A percentile compares a stretch with the other conserved stretches of the same genome.
Conservation (phyloP, 352 stramenopile species). For the Globisporangium paddicum region DNA sequence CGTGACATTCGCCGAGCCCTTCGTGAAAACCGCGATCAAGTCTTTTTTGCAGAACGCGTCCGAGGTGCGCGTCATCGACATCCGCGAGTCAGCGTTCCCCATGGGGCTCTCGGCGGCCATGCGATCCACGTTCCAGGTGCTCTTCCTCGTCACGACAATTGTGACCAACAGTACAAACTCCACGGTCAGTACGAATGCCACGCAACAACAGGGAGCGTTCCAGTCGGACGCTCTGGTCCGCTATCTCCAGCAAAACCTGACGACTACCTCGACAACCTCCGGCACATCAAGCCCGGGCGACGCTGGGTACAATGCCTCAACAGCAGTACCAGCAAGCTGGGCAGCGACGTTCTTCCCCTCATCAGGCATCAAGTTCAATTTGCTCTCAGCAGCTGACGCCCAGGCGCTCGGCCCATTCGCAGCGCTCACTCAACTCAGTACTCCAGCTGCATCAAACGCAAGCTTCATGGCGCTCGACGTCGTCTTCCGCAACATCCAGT, state of each 20-base stretch:
- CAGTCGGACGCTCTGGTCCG: neutral
- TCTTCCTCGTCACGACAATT: constrained; percentile 15
- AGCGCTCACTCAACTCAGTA: constrained; percentile 4
- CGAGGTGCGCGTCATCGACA: constrained; percentile 20
- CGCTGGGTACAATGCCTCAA: neutral
- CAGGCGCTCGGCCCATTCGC: constrained; percentile 19
- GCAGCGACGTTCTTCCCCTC: neutral
- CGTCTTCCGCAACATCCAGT: constrained; percentile 37
- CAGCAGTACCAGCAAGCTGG: neutral
- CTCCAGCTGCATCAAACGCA: neutral
- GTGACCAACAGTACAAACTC: neutral
- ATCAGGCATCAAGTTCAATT: constrained; percentile 7
- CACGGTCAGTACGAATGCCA: neutral
- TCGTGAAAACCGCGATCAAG: constrained; percentile 17
- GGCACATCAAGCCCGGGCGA: neutral
- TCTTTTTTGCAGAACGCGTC: constrained; percentile 19
- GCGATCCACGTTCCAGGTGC: constrained; percentile 21
- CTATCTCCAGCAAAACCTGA: constrained; percentile 10
- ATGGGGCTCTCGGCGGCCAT: constrained; percentile 12
- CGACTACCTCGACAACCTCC: neutral
- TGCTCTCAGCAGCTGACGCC: constrained; percentile 13
- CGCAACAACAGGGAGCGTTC: neutral
- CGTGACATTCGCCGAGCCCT: constrained; percentile 22
- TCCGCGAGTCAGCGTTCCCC: constrained; percentile 14
- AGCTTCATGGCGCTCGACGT: constrained; percentile 37